These are phyloP conservation scores for Sporopachydermia lactativora DNA, from an alignment of 805 yeast genomes.

Conservation along the genomic window DNA sequence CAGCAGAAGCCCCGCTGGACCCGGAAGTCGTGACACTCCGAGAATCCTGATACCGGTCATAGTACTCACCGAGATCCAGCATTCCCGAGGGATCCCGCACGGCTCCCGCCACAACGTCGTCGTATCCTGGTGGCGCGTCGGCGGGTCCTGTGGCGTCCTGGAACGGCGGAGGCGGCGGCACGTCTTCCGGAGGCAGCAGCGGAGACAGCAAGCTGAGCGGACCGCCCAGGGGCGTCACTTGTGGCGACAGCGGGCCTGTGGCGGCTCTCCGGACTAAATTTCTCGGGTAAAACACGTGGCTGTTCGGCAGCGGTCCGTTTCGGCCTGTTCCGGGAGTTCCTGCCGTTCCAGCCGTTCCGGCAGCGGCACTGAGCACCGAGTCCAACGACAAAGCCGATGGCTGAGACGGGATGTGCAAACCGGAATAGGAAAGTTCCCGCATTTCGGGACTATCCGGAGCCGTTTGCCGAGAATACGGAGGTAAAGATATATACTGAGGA, in stretches of 20 bases:
- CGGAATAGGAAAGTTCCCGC: not conserved
- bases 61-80: not conserved
- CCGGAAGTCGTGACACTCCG: not conserved
- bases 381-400: not conserved
- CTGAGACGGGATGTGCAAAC: not conserved
- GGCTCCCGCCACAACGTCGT: not conserved
- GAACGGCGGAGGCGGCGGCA: not conserved
- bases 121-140: not conserved
- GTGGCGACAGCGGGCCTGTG: not conserved
- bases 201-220: slow-evolving; percentile 1
- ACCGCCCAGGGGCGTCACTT: not conserved
- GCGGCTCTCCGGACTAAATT: not conserved
- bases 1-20: not conserved
- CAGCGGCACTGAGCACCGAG: not conserved
- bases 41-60: not conserved
- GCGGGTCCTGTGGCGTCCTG: not conserved
- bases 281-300: slow-evolving; percentile 6
- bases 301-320: slow-evolving; percentile 24
- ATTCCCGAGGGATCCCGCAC: not conserved
- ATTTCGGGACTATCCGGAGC: slow-evolving; percentile 6
- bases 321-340: slow-evolving; percentile 12
- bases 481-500: slow-evolving; percentile 65
- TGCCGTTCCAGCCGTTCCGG: slow-evolving; percentile 6
- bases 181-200: not conserved
- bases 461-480: slow-evolving; percentile 35